Base-by-base conservation (phyloP, 352 stramenopile species). In the Globisporangium mamillatum region DNA sequence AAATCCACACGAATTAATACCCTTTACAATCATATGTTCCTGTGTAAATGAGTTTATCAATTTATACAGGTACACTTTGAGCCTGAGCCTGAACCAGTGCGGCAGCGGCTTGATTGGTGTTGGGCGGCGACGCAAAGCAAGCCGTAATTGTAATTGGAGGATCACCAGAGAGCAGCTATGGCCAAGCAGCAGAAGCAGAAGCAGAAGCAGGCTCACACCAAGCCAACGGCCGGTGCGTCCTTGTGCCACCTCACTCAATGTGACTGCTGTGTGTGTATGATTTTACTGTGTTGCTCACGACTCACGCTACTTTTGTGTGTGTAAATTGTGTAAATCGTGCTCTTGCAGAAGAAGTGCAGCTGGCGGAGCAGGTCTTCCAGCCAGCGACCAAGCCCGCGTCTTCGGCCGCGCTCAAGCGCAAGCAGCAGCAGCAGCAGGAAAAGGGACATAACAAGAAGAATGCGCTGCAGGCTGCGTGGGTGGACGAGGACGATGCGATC, bases 401-500 rank as follows among this genome's bases (percentile, higher is more conserved):
- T 18, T 10, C 29, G 29, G 56, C 56, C 29, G 56, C 44, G 41
- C 59, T 32, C 53, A 81, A 81, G 69, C 73, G 84, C 57, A 80
- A 83, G 50, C 61, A 75, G n/a, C 54, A 66, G n/a, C 54, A 66
- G 64, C 71, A 62, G 64, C 63, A 60, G 38, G 77, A 76, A 66
- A 70, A 70, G 64, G 52, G 52, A 22, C 44, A 71, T 6, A 60
- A 53, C 36, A 62, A 69, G 32, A 67, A 60, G 18, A 60, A 52
- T 2, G 72, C 74, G 27, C 60, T 86, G 12, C 77, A 88, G 53
- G 75, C 84, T 0, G 91, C 87, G 20, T 97, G 91, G 91, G 79
- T 93, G 53, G 91, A 97, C 74, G 90, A 97, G 8, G 91, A 97
- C 63, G 91, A 97, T 65, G 79, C 78, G 7, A 68, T 83, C 20